Conservation (phyloP, 2,329 filamentous ascomycete species). For the Epichloe baconii region DNA sequence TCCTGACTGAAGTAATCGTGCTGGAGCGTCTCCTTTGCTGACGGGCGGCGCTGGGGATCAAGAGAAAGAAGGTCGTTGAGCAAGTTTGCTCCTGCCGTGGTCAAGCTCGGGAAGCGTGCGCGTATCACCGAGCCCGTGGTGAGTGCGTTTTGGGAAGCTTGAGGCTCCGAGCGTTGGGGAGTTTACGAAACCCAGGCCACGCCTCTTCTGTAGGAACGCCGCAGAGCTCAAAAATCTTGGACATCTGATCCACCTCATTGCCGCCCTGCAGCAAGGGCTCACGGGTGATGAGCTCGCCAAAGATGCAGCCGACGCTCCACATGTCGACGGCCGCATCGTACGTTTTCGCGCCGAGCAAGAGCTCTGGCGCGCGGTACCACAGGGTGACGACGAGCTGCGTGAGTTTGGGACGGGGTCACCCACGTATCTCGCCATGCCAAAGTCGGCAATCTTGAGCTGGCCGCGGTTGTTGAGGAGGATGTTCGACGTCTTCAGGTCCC, state of each 20-base stretch:
- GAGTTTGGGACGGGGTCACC: slow-evolving; percentile 66
- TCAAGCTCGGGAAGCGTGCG: slow-evolving; percentile 69
- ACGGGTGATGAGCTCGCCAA: slow-evolving; percentile 76
- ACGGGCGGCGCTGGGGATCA: slow-evolving; percentile 59
- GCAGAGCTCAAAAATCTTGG: slow-evolving; percentile 78
- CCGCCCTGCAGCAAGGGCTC: slow-evolving; percentile 75
- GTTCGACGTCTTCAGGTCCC: slow-evolving; percentile 87
- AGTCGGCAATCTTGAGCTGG: slow-evolving; percentile 90
- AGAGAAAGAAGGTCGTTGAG: slow-evolving; percentile 59
- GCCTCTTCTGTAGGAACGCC: slow-evolving; percentile 69
- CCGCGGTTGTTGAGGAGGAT: slow-evolving; percentile 92
- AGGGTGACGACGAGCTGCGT: slow-evolving; percentile 92
- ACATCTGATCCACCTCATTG: slow-evolving; percentile 85
- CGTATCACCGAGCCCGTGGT: slow-evolving; percentile 46
- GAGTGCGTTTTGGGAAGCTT: slow-evolving; percentile 45
- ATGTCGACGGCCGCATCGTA: slow-evolving; percentile 77
- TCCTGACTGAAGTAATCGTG: slow-evolving; percentile 84
- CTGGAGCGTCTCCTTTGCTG: slow-evolving; percentile 58
- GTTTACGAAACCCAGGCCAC: slow-evolving; percentile 77
- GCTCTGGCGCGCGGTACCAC: slow-evolving; percentile 89
- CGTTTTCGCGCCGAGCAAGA: slow-evolving; percentile 64
- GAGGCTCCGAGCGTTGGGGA: slow-evolving; percentile 75
- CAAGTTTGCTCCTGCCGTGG: slow-evolving; percentile 57
- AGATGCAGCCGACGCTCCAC: slow-evolving; percentile 95
- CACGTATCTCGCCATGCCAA: slow-evolving; percentile 91